phyloP scores from a whole-genome alignment of 2,329 filamentous ascomycete genomes.

The Fusarium sp. region DNA sequence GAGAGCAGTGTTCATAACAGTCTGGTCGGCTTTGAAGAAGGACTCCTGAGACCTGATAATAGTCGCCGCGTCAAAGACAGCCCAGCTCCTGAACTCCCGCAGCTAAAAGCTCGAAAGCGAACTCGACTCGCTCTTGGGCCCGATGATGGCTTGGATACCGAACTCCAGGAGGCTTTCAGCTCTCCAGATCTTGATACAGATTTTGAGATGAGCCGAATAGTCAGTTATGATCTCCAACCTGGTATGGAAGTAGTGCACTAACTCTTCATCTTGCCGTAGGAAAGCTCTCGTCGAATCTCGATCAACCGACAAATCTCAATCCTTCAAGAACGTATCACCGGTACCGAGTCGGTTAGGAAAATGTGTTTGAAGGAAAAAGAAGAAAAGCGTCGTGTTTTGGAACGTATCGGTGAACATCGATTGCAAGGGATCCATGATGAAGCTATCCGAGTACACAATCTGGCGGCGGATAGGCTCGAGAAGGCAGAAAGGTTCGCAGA shows the following conservation, averaged over 20 bases:
- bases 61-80: background rate
- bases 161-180: background rate
- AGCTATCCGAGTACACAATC: background rate
- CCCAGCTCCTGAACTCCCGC: background rate
- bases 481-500: background rate
- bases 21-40: background rate
- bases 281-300: background rate
- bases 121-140: background rate
- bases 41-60: background rate
- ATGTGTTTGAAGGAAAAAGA: background rate
- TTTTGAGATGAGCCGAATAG: background rate
- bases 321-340: background rate
- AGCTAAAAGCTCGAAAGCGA: background rate
- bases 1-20: background rate
- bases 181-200: background rate
- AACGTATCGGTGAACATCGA: background rate
- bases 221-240: background rate
- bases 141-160: background rate
- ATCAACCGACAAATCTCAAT: background rate
- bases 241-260: background rate
- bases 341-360: too few species aligned
- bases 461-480: background rate
- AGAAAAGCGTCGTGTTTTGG: too few species aligned
- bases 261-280: background rate
- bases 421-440: background rate